phyloP scores from a whole-genome alignment of 129 eudicot species.

The Pseudognaphalium luteoalbum region DNA sequence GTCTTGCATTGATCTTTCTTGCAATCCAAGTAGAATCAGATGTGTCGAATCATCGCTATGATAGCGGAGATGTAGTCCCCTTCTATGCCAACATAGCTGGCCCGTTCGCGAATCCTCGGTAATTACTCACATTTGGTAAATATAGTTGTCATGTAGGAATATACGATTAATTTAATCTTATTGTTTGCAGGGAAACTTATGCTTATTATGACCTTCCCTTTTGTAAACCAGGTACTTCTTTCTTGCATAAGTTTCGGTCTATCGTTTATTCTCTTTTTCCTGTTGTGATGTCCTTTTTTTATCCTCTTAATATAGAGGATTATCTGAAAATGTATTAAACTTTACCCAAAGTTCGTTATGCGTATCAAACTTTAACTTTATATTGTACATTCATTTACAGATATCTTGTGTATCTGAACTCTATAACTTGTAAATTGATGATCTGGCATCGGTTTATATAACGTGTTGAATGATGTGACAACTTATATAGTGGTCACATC shows the following conservation, averaged over 20 bases:
- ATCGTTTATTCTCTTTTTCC: background rate
- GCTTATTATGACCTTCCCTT: constrained; percentile 42
- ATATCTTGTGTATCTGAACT: too few species aligned
- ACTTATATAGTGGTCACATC: too few species aligned
- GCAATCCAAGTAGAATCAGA: constrained; percentile 34
- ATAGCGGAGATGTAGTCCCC: constrained; percentile 40
- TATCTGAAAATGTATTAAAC: too few species aligned
- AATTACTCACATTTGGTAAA: background rate
- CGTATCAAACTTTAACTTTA: too few species aligned
- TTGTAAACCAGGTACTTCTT: constrained; percentile 29
- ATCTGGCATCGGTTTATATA: too few species aligned
- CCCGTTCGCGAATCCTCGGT: constrained; percentile 33
- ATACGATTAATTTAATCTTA: background rate
- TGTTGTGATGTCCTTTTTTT: background rate
- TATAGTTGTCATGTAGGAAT: background rate
- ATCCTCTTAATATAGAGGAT: too few species aligned
- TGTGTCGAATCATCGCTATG: constrained; percentile 40
- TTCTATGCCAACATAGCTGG: constrained; percentile 44
- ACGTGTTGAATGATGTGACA: too few species aligned
- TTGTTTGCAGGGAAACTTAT: constrained; percentile 39
- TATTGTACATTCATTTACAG: too few species aligned
- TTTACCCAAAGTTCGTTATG: too few species aligned
- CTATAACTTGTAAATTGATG: too few species aligned
- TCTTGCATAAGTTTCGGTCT: constrained; percentile 5
- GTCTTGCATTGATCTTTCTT: constrained; percentile 21